A percentile compares a stretch with the other conserved stretches of the same genome.
Evolutionary conservation across 139 green algal species (phyloP).

Genomic region (Chlamydomonas asymmetrica): DNA sequence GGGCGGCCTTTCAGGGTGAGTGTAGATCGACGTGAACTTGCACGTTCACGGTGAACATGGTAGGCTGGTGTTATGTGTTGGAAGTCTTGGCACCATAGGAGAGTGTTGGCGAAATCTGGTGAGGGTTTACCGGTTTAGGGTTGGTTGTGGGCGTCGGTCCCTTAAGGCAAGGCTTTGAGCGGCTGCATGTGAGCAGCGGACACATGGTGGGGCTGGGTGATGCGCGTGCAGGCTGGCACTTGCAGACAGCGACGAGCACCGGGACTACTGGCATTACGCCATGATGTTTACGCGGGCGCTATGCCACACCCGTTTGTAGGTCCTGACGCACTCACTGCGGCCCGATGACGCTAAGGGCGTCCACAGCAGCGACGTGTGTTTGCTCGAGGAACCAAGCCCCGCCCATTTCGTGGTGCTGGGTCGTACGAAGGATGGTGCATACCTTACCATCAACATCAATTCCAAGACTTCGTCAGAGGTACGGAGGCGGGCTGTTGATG

Average conservation of each 20-base stretch:
- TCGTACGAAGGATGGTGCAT: conserved; percentile 67
- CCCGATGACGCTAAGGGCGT: conserved; percentile 4
- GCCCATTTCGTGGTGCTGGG: conserved; percentile 52
- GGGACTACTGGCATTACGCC: neutral
- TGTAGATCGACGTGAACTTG: neutral
- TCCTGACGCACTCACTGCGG: neutral
- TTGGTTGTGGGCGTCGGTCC: too few relatives aligned
- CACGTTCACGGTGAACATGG: too few relatives aligned
- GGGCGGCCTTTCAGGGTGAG: conserved; percentile 29
- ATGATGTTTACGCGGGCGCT: neutral
- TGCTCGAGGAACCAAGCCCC: conserved; percentile 56
- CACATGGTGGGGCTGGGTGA: neutral
- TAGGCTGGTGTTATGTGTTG: neutral
- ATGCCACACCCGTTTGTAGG: neutral
- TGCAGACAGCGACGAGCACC: neutral
- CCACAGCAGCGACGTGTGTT: neutral
- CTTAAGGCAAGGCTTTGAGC: too few relatives aligned
- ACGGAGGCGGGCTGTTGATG: neutral
- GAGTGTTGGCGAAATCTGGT: too few relatives aligned
- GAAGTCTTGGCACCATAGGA: too few relatives aligned
- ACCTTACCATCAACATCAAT: conserved; percentile 60
- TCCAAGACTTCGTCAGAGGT: conserved; percentile 68
- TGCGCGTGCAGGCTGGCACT: neutral
- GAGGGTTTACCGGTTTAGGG: too few relatives aligned
- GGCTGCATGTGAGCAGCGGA: too few relatives aligned